Evolutionary conservation across 257 asterid genomes (phyloP).

Genomic region (Osmanthus fragrans): DNA sequence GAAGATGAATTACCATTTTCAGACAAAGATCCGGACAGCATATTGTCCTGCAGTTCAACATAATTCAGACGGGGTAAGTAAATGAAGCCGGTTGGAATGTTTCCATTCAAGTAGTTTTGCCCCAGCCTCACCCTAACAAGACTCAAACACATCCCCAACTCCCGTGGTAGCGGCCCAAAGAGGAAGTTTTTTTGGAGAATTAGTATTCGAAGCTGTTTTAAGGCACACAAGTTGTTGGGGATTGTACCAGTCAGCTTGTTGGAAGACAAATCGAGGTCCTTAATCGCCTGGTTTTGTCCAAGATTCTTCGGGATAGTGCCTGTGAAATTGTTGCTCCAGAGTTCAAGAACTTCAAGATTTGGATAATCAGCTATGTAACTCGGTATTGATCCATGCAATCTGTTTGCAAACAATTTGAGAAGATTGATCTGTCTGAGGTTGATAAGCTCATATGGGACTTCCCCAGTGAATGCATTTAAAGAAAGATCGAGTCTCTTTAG

Average conservation of each 20-base stretch:
- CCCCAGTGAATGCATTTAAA: conserved; percentile 66
- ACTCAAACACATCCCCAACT: conserved; percentile 64
- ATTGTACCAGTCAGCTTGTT: conserved; percentile 93
- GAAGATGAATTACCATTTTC: conserved; percentile 47
- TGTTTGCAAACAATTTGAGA: conserved; percentile 74
- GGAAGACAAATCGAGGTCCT: conserved; percentile 72
- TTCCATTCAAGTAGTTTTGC: conserved; percentile 78
- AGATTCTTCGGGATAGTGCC: conserved; percentile 70
- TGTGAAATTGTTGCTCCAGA: conserved; percentile 98
- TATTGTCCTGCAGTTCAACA: conserved; percentile 77
- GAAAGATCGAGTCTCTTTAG: conserved; percentile 81
- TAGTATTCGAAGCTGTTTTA: conserved; percentile 53
- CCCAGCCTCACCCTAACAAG: conserved; percentile 88
- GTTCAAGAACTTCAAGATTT: conserved; percentile 59
- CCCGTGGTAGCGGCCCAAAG: conserved; percentile 75
- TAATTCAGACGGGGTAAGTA: conserved; percentile 77
- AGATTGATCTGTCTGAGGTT: conserved; percentile 57
- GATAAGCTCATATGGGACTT: conserved; percentile 74
- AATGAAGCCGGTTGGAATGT: conserved; percentile 71
- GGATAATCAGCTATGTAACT: conserved; percentile 69
- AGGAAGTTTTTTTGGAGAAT: conserved; percentile 76
- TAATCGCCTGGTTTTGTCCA: conserved; percentile 63
- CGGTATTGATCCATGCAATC: conserved; percentile 81
- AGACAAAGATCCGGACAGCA: conserved; percentile 64
- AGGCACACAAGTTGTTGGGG: conserved; percentile 64